Evolutionary conservation across 805 yeast genomes (phyloP), one percentile per base, ranked within the genome.

Genomic region (Metschnikowia amazonensis): DNA sequence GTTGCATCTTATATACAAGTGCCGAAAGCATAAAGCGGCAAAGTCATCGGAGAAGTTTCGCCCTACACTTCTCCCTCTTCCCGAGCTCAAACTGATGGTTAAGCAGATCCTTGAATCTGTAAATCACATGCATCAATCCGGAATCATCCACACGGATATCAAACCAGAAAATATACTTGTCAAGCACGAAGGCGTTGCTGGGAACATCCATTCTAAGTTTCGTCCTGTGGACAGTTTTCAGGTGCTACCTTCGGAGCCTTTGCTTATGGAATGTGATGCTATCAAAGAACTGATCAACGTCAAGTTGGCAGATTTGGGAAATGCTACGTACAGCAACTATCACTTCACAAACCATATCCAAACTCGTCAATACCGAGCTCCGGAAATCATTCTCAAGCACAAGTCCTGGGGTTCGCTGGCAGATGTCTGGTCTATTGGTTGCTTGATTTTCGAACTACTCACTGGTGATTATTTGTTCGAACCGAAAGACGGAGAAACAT

Each of bases 401-500:
- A 74, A 79, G 33, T 31, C 47, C 27, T 94, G 99, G 99, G 99
- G 99, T 1, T 89, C 96, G 43, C 82, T 92, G 44, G 84, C 95
- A 1, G 99, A 94, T 66, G 77, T 92, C 39, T 94, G 99, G 99
- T 86, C 96, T n/a, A 73, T 86, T 57, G 97, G 95, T 0, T 90
- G 98, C 67, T 67, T 94, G 58, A 73, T 86, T 1, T 94, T 94
- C 66, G 99, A 94, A 68, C 73, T 94, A 20, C 65, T 92, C 36
- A 92, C 99, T 0, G 98, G 98, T 3, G 98, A 92, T 65, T 90
- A 90, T 59, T 65, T 94, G 41, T 94, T 92, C 64, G 97, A 92
- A 63, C 99, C 99, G 4, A 79, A 81, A 43, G 80, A 80, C 50
- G 89, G 90, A 1, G 79, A 77, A 45, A 72, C 85, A 4, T 92